Conservation (phyloP, 176 grass and related monocot genomes). For the Olyra latifolia region DNA sequence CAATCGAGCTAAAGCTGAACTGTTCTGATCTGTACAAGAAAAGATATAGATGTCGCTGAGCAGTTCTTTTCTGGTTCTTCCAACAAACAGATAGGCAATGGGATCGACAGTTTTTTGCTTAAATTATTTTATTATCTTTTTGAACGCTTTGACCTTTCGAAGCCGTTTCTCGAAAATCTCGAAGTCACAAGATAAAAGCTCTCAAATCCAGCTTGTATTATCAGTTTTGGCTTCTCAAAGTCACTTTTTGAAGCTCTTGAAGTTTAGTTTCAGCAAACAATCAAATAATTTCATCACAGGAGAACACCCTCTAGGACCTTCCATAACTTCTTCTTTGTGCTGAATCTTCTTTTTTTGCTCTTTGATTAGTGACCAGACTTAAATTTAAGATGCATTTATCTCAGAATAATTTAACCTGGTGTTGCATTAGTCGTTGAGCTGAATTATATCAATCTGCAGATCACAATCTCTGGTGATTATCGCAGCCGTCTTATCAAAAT, state of each 20-base stretch:
- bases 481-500: constrained; percentile 91
- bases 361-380: constrained; percentile 5
- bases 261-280: no score
- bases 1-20: not conserved
- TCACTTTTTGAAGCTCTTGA: no score
- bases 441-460: constrained; percentile 52
- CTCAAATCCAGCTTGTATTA: no score
- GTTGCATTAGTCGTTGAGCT: constrained; percentile 14
- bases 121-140: no score
- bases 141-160: no score
- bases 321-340: not conserved
- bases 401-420: constrained; percentile 1
- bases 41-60: not conserved
- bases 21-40: not conserved
- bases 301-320: not conserved
- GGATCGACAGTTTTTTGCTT: not conserved
- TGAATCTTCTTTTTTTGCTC: not conserved
- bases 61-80: not conserved
- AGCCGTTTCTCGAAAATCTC: no score
- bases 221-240: no score
- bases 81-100: not conserved
- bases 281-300: no score
- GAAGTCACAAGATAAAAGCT: no score
- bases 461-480: constrained; percentile 79
- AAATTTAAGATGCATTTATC: not conserved